phyloP scores from a whole-genome alignment of 2,329 filamentous ascomycete species.

The Diaporthe capsici region DNA sequence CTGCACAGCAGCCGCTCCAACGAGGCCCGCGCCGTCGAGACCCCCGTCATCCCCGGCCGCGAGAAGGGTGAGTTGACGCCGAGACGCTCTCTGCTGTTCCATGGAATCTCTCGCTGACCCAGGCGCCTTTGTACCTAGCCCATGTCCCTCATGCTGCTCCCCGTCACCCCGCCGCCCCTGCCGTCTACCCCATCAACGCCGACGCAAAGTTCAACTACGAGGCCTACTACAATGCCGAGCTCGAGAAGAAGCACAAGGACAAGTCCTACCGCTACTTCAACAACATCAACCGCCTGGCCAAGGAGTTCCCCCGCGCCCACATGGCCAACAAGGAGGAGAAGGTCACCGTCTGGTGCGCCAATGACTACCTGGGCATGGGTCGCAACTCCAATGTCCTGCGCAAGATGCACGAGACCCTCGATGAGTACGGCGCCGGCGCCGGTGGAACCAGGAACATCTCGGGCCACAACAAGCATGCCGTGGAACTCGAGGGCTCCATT shows the following conservation, averaged over 20 bases:
- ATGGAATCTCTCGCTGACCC: slow-evolving; percentile 37
- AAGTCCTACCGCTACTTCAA: slow-evolving; percentile 99
- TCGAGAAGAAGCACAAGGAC: slow-evolving; percentile 99
- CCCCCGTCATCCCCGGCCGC: slow-evolving; percentile 60
- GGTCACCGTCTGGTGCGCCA: slow-evolving; percentile 99
- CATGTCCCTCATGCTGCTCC: slow-evolving; percentile 53
- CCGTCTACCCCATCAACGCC: slow-evolving; percentile 47
- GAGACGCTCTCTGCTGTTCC: not conserved
- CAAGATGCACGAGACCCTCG: slow-evolving; percentile 94
- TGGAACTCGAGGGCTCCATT: slow-evolving; percentile 84
- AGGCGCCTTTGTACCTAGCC: slow-evolving; percentile 45
- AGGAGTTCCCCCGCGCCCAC: slow-evolving; percentile 95
- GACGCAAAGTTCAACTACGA: slow-evolving; percentile 88
- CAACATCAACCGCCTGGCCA: slow-evolving; percentile 98
- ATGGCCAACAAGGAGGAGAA: slow-evolving; percentile 86
- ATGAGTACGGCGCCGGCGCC: slow-evolving; percentile 94
- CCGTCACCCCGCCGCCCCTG: slow-evolving; percentile 48
- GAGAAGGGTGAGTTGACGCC: slow-evolving; percentile 63
- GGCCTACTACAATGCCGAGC: slow-evolving; percentile 85
- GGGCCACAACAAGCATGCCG: slow-evolving; percentile 95
- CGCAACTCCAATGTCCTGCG: slow-evolving; percentile 88
- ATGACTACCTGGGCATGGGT: slow-evolving; percentile 99
- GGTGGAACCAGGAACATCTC: slow-evolving; percentile 98
- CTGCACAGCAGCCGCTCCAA: slow-evolving; percentile 86
- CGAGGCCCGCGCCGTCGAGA: slow-evolving; percentile 83